phyloP scores from a whole-genome alignment of 2,329 filamentous ascomycete species.

The Sclerotinia minor region DNA sequence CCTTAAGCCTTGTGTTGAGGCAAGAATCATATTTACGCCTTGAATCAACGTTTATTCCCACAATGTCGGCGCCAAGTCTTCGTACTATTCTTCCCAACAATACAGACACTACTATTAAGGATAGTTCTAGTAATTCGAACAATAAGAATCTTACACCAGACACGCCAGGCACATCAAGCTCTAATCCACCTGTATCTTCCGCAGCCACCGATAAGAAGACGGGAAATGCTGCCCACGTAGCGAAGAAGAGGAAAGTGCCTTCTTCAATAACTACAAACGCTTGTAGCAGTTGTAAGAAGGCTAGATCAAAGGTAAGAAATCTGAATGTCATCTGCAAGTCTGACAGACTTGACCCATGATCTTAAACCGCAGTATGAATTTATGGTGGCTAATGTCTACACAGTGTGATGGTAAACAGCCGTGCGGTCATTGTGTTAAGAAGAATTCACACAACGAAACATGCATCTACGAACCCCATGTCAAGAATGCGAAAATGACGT shows the following conservation, averaged over 20 bases:
- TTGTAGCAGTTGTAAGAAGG: slow-evolving; percentile 6
- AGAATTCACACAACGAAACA: slow-evolving; percentile 29
- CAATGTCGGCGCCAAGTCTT: background rate
- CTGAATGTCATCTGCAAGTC: background rate
- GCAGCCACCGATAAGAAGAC: background rate
- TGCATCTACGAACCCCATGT: slow-evolving; percentile 42
- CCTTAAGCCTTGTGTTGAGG: too few species aligned
- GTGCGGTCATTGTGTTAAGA: slow-evolving; percentile 40
- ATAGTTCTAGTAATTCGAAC: background rate
- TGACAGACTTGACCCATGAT: background rate
- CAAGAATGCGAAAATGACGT: slow-evolving; percentile 42
- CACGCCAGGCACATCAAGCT: background rate
- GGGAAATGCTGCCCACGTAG: background rate
- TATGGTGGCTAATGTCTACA: slow-evolving; percentile 1
- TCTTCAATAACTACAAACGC: slow-evolving; percentile 9
- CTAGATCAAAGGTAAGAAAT: slow-evolving; percentile 38
- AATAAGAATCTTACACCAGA: slow-evolving; percentile 1
- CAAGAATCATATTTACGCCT: background rate
- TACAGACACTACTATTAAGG: background rate
- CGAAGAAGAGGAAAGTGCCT: slow-evolving; percentile 5
- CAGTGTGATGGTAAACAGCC: slow-evolving; percentile 43
- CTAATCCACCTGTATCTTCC: background rate
- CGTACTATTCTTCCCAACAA: background rate
- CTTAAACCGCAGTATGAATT: background rate
- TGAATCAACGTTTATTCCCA: background rate